Evolutionary conservation across 345 rosid species (phyloP), one percentile per base, ranked within the genome.

Genomic region (Ceriops tagal): DNA sequence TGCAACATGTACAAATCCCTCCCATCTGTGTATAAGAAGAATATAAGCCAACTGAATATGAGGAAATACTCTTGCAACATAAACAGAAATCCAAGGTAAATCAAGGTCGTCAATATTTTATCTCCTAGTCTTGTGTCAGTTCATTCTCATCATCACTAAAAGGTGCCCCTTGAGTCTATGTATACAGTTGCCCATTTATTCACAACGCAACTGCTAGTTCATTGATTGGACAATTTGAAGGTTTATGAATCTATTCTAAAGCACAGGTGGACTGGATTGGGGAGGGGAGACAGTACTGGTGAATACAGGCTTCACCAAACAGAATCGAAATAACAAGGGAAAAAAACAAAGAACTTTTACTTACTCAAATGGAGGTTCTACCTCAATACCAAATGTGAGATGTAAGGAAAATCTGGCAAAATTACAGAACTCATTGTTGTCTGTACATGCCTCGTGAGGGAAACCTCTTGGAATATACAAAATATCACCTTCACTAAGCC

Each of bases 311-410:
- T 43, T 15, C 59, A 21, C 28, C 22, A 13, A 27, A 56, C 22
- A 24, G 28, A n/a, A 56, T 56, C 24, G 22, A 24, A 27, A 56
- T 26, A 56, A 24, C 10, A 10, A 22, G 30, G 59, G 22, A 56
- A 1, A 10, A 35, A 30, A 35, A 24, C 5, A 20, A 22, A 63
- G 27, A 63, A 72, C 16, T 60, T 53, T 72, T 46, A 82, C 92
- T 85, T 78, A 85, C 92, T 85, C 86, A 67, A 87, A 87, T 24
- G 87, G 87, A 72, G 84, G 84, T 65, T 85, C 92, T 77, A 87
- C 84, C 67, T 87, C 92, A 64, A 87, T 71, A 22, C 85, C 81
- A 73, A 85, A 82, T 4, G 89, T 87, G 47, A 87, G 68, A 61
- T 87, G 91, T 51, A 87, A 75, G 31, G 89, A 85, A 74, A 73